Conservation (phyloP, 2,329 filamentous ascomycete genomes). For the Fusarium tupiense region DNA sequence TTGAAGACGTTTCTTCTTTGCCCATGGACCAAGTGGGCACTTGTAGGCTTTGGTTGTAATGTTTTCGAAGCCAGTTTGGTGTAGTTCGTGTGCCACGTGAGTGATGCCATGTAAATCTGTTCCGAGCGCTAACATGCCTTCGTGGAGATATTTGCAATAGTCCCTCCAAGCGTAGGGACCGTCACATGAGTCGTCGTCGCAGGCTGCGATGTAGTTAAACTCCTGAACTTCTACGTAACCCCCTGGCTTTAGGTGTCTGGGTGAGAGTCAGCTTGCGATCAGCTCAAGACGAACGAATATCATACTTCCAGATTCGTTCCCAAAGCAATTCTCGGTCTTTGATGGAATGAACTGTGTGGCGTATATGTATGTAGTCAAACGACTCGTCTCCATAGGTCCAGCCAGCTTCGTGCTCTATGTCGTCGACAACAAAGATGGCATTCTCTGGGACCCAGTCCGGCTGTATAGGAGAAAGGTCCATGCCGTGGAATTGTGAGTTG, state of each 20-base stretch:
- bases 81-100: slow-evolving; percentile 49
- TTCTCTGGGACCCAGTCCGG: slow-evolving; percentile 62
- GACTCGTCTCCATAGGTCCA: slow-evolving; percentile 58
- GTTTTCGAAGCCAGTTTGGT: slow-evolving; percentile 54
- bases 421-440: slow-evolving; percentile 62
- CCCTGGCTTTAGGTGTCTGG: slow-evolving; percentile 61
- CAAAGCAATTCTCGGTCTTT: slow-evolving; percentile 54
- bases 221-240: slow-evolving; percentile 63
- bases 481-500: slow-evolving; percentile 55
- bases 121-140: slow-evolving; percentile 54
- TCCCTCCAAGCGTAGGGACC: slow-evolving; percentile 59
- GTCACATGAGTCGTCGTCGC: slow-evolving; percentile 57
- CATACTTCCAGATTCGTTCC: slow-evolving; percentile 55
- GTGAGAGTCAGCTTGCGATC: background rate
- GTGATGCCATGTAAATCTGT: slow-evolving; percentile 55
- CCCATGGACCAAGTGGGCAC: slow-evolving; percentile 61
- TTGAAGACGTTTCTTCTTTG: slow-evolving; percentile 53
- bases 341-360: slow-evolving; percentile 58
- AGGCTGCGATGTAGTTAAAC: slow-evolving; percentile 52
- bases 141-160: slow-evolving; percentile 53
- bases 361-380: slow-evolving; percentile 62
- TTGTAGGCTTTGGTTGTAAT: slow-evolving; percentile 56
- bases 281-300: background rate
- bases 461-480: slow-evolving; percentile 64
- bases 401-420: slow-evolving; percentile 61